These are phyloP conservation scores for Pseudoperonospora humuli DNA, from an alignment of 352 stramenopile species.

Conservation along the genomic window DNA sequence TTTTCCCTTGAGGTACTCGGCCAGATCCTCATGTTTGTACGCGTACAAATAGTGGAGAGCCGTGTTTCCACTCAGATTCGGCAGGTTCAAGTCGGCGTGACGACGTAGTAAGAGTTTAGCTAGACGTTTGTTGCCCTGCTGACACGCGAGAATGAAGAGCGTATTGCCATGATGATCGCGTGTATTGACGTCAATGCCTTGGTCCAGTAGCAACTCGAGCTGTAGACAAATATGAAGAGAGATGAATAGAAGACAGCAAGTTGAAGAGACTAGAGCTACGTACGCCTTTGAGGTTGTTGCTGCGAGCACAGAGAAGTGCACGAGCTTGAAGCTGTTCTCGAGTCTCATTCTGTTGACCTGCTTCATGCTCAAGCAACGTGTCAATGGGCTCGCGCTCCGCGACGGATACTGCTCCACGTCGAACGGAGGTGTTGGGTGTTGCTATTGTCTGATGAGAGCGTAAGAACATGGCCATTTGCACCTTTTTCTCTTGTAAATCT, in stretches of 20 bases:
- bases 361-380: conserved; percentile 38
- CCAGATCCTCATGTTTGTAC: conserved; percentile 88
- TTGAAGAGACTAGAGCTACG: conserved; percentile 5
- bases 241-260: background rate
- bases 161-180: no score
- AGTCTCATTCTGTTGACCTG: conserved; percentile 16
- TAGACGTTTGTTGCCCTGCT: conserved; percentile 93
- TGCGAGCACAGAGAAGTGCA: conserved; percentile 59
- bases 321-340: conserved; percentile 36
- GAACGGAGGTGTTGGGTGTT: conserved; percentile 3
- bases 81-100: conserved; percentile 89
- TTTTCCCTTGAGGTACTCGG: conserved; percentile 92
- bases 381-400: conserved; percentile 14
- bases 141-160: conserved; percentile 91
- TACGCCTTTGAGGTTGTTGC: conserved; percentile 75
- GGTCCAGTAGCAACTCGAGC: conserved; percentile 82
- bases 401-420: conserved; percentile 12
- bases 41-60: conserved; percentile 93
- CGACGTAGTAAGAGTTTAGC: conserved; percentile 92
- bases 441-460: conserved; percentile 8
- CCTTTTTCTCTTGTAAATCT: conserved; percentile 59
- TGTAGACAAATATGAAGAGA: conserved; percentile 4
- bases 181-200: conserved; percentile 86
- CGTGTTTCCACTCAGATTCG: no score
- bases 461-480: conserved; percentile 34